A percentile compares a stretch with the other conserved stretches of the same genome.
These are phyloP conservation scores for Periconia macrospinosa DNA, from an alignment of 2,329 filamentous ascomycete species.

Conservation along the genomic window DNA sequence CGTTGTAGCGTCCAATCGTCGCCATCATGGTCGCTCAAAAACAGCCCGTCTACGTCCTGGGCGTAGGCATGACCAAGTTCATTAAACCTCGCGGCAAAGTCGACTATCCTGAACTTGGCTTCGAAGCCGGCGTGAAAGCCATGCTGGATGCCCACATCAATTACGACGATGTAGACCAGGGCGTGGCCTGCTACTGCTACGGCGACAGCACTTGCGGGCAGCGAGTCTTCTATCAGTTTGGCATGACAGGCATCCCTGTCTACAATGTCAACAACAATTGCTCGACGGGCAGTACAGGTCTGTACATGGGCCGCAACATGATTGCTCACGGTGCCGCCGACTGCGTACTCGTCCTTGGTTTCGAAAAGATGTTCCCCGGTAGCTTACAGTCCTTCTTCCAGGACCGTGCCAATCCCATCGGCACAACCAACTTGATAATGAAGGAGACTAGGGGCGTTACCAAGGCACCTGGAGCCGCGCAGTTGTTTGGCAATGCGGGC, in stretches of 20 bases:
- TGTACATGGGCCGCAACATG: conserved; percentile 80
- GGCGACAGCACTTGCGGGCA: conserved; percentile 94
- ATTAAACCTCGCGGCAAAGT: conserved; percentile 94
- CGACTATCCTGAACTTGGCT: conserved; percentile 92
- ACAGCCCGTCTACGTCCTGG: conserved; percentile 78
- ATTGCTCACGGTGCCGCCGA: conserved; percentile 80
- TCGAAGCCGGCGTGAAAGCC: conserved; percentile 88
- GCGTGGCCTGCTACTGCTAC: conserved; percentile 97
- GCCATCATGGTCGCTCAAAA: conserved; percentile 55
- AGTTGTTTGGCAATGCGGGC: conserved; percentile 95
- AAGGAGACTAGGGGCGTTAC: conserved; percentile 76
- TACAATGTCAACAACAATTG: conserved; percentile 99
- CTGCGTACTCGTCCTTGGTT: conserved; percentile 88
- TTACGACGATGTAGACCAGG: conserved; percentile 95
- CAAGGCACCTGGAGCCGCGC: conserved; percentile 81
- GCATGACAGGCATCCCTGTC: conserved; percentile 93
- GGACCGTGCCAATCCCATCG: conserved; percentile 79
- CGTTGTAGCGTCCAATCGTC: background rate
- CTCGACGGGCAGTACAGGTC: conserved; percentile 88
- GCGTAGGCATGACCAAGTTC: conserved; percentile 99
- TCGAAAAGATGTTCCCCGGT: conserved; percentile 98
- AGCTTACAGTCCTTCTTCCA: conserved; percentile 81
- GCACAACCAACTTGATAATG: conserved; percentile 77
- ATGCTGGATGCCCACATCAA: conserved; percentile 83
- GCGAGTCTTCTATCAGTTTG: conserved; percentile 98